Evolutionary conservation across 768 basidiomycete species (phyloP).

Genomic region (Tricholoma hemisulphureum): DNA sequence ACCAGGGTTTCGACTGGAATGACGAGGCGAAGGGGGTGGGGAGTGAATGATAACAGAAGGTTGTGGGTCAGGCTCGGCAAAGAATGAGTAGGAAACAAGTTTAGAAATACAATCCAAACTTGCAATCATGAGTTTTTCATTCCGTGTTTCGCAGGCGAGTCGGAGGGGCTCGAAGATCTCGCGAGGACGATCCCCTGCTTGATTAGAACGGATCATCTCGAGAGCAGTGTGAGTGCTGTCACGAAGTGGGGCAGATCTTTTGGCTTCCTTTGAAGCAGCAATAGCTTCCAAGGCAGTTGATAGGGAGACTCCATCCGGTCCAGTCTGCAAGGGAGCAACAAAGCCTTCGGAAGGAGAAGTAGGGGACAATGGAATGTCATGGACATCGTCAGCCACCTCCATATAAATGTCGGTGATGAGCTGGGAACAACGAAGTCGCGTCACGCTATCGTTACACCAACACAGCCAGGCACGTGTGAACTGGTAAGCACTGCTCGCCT

Average conservation of each 20-base stretch:
- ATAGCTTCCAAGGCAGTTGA: constrained; percentile 85
- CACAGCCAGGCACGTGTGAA: too few relatives aligned
- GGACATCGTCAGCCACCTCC: constrained; percentile 19
- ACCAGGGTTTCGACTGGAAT: constrained; percentile 37
- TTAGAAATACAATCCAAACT: constrained; percentile 98
- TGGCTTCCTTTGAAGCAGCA: constrained; percentile 84
- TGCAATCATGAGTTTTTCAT: constrained; percentile 92
- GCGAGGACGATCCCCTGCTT: constrained; percentile 73
- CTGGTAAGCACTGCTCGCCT: too few relatives aligned
- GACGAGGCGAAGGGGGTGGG: constrained; percentile 74
- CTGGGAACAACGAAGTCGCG: constrained; percentile 5
- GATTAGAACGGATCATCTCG: constrained; percentile 74
- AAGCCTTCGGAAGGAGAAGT: constrained; percentile 17
- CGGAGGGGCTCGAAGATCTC: constrained; percentile 96
- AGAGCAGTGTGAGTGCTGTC: constrained; percentile 81
- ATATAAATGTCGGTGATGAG: constrained; percentile 9
- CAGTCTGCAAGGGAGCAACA: constrained; percentile 1
- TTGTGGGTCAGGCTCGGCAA: constrained; percentile 60
- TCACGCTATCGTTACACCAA: too few relatives aligned
- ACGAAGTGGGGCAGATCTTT: constrained; percentile 73
- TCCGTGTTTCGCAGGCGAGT: constrained; percentile 92
- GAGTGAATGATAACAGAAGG: constrained; percentile 51
- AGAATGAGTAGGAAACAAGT: constrained; percentile 96
- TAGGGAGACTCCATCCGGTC: constrained; percentile 27
- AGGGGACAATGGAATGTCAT: constrained; percentile 22